Conservation (phyloP, 148 eudicot genomes). For the Camellia lanceoleosa region DNA sequence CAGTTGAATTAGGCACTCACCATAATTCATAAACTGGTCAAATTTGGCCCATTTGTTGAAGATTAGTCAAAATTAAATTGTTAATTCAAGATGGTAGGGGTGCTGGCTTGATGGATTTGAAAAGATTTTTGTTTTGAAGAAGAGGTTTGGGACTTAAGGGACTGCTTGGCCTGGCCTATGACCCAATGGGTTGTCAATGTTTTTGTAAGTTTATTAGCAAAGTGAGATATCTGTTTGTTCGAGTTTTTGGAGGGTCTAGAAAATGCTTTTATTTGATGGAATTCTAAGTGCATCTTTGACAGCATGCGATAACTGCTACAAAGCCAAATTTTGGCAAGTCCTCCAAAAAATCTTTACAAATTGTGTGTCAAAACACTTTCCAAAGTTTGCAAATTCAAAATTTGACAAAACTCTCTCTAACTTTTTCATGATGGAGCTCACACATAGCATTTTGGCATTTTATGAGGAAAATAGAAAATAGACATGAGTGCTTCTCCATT, state of each 20-base stretch:
- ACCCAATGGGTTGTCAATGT: neutral
- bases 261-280: neutral
- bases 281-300: too few relatives aligned
- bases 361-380: too few relatives aligned
- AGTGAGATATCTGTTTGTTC: neutral
- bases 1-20: neutral
- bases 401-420: too few relatives aligned
- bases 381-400: too few relatives aligned
- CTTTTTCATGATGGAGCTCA: too few relatives aligned
- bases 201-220: neutral
- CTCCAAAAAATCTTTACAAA: too few relatives aligned
- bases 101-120: neutral
- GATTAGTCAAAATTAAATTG: neutral
- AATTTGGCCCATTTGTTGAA: neutral
- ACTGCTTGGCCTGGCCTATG: neutral
- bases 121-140: neutral
- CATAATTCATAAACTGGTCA: neutral
- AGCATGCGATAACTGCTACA: too few relatives aligned
- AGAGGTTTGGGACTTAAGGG: neutral
- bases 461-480: too few relatives aligned
- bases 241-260: slow-evolving; percentile 6
- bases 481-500: too few relatives aligned
- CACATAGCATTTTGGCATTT: too few relatives aligned
- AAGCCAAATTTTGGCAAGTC: too few relatives aligned
- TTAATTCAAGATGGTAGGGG: neutral